Base-by-base conservation (phyloP, 2,329 filamentous ascomycete genomes). In the Pyrenochaeta sp. region DNA sequence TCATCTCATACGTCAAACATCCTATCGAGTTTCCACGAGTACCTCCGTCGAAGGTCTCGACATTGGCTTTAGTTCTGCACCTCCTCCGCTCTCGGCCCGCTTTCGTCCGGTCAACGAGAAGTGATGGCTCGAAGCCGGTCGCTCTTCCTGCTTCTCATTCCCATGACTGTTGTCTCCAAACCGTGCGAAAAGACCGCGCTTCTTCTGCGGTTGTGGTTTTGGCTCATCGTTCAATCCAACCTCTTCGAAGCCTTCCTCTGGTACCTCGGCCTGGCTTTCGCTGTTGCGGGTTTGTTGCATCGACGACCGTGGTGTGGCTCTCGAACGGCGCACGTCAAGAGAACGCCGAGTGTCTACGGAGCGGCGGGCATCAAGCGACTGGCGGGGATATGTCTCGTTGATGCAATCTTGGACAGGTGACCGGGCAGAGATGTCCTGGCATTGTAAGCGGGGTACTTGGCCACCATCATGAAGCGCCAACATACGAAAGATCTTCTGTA, bases 401-500 rank as follows among this genome's bases (percentile, higher is more conserved):
- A 83, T 78, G 51, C 66, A 67, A 52, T 91, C 87, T 60, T 84
- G 76, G 54, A 97, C 81, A 8, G 93, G 94, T 39, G 92, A 95
- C 62, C 89, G 89, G 39, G 93, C 94, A 49, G 90, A 93, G 59
- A 98, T 96, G 74, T 98, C 93, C 93, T 96, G 63, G 87, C 86
- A 13, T 22, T 36, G 61, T 76, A 50, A 76, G 66, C 54, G 57
- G 64, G 58, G 56, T 56, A 43, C 36, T 46, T 39, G 8, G 36
- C 7, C 25, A 28, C 19, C 8, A 27, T n/a, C 19, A 34, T 40
- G 37, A 43, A 55, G 39, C 49, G 48, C 37, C n/a, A 13, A 83
- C 90, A 68, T 85, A 97, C 94, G 82, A 98, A 98, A 64, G 93
- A 97, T 71, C 95, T 88, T 63, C 95, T 86, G 80, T 98, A 98